phyloP scores from a whole-genome alignment of 306 rosid genomes.

The Macrotyloma uniflorum region DNA sequence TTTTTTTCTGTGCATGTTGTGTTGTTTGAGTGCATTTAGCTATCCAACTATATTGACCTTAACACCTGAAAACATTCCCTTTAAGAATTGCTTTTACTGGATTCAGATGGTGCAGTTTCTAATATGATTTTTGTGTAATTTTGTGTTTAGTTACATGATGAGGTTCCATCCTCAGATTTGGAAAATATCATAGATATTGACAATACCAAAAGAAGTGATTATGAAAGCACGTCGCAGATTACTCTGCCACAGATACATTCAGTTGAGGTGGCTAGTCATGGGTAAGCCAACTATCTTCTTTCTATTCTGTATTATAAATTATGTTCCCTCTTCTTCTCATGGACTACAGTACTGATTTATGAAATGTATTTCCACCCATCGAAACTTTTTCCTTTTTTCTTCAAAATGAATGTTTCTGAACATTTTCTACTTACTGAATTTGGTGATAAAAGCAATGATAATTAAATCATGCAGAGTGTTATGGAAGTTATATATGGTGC shows the following conservation, averaged over 20 bases:
- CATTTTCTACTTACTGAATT: constrained; percentile 29
- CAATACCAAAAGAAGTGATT: constrained; percentile 33
- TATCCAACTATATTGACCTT: constrained; percentile 13
- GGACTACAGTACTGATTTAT: background rate
- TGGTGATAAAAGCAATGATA: constrained; percentile 22
- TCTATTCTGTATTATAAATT: constrained; percentile 25
- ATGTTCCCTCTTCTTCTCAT: constrained; percentile 13
- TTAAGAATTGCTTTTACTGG: background rate
- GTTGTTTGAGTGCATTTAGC: constrained; percentile 25
- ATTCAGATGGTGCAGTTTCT: constrained; percentile 19
- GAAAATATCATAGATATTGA: constrained; percentile 38
- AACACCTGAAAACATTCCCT: background rate
- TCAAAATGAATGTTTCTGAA: background rate
- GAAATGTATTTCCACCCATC: background rate
- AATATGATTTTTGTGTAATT: constrained; percentile 33
- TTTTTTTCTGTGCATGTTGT: background rate
- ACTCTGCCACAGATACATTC: constrained; percentile 37
- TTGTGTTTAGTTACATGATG: constrained; percentile 46
- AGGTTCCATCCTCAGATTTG: constrained; percentile 36
- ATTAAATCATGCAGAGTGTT: constrained; percentile 20
- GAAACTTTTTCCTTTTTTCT: background rate
- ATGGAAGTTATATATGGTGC: background rate
- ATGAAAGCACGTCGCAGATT: constrained; percentile 33
- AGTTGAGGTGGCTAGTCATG: constrained; percentile 32
- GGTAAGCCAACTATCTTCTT: constrained; percentile 49